These are phyloP conservation scores for Neofusicoccum ribis DNA, from an alignment of 2,329 filamentous ascomycete species.

Conservation along the genomic window DNA sequence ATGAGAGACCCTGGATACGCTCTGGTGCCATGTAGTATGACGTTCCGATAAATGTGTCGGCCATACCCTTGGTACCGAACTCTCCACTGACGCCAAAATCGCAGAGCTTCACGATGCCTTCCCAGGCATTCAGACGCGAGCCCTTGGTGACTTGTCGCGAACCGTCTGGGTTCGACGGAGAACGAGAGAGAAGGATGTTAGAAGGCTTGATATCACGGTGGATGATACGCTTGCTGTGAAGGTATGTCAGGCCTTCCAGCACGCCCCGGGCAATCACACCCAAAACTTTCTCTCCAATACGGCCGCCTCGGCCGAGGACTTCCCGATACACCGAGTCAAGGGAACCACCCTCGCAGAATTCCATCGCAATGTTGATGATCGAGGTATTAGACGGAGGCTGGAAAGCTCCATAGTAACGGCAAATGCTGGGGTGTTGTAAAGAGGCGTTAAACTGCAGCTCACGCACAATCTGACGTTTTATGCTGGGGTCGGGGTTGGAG, in stretches of 20 bases:
- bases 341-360: conserved; percentile 96
- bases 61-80: conserved; percentile 97
- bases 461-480: conserved; percentile 97
- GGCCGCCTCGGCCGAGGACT: conserved; percentile 90
- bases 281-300: conserved; percentile 94
- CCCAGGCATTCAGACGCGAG: conserved; percentile 30
- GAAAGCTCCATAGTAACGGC: conserved; percentile 95
- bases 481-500: conserved; percentile 94
- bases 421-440: conserved; percentile 85
- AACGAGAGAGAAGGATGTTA: conserved; percentile 88
- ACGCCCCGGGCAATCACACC: conserved; percentile 97
- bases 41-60: conserved; percentile 98
- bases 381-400: conserved; percentile 85
- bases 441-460: conserved; percentile 97
- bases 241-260: conserved; percentile 87
- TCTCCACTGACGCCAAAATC: conserved; percentile 98
- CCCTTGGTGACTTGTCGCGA: conserved; percentile 1
- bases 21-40: conserved; percentile 99
- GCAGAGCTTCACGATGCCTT: conserved; percentile 94
- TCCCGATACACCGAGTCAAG: conserved; percentile 97
- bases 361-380: conserved; percentile 98
- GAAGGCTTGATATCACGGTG: conserved; percentile 98
- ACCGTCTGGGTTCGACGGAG: conserved; percentile 21
- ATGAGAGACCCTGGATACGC: conserved; percentile 94
- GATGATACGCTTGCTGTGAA: conserved; percentile 95